Percentiles rank a stretch among this genome's conserved stretches.
phyloP scores from a whole-genome alignment of 306 rosid species.

The Medicago lupulina region DNA sequence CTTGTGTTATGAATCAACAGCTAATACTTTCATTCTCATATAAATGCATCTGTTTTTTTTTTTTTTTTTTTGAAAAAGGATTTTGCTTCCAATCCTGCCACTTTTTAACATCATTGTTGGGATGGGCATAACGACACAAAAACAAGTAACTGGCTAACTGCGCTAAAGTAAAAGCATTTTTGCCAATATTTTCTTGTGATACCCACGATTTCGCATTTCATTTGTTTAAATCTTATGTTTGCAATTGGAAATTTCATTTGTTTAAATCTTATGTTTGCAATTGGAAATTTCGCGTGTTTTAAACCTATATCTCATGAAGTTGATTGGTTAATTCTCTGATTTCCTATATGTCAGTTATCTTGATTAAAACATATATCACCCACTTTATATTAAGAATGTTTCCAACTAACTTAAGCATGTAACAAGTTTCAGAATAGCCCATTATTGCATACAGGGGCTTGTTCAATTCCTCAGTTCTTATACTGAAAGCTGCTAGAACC shows the following conservation, averaged over 20 bases:
- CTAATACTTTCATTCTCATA: background rate
- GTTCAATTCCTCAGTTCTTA: conserved; percentile 4
- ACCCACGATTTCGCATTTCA: background rate
- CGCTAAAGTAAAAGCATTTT: background rate
- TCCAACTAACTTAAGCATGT: conserved; percentile 5
- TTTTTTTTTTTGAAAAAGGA: background rate
- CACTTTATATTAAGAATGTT: conserved; percentile 4
- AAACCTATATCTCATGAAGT: background rate
- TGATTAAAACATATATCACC: conserved; percentile 11
- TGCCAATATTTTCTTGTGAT: background rate
- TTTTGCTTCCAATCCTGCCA: background rate
- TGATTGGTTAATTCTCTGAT: conserved; percentile 24
- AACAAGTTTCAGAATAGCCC: conserved; percentile 8
- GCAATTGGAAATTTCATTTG: background rate
- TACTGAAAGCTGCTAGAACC: conserved; percentile 19
- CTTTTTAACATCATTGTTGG: conserved; percentile 8
- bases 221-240: background rate
- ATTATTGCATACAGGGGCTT: background rate
- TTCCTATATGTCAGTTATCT: background rate
- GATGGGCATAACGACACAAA: background rate
- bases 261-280: conserved; percentile 1
- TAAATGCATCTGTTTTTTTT: background rate
- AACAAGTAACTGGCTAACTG: background rate
- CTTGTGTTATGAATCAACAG: background rate
- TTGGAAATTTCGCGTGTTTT: background rate